phyloP scores from a whole-genome alignment of 78 protist species.

The Ministeria vibrans region DNA sequence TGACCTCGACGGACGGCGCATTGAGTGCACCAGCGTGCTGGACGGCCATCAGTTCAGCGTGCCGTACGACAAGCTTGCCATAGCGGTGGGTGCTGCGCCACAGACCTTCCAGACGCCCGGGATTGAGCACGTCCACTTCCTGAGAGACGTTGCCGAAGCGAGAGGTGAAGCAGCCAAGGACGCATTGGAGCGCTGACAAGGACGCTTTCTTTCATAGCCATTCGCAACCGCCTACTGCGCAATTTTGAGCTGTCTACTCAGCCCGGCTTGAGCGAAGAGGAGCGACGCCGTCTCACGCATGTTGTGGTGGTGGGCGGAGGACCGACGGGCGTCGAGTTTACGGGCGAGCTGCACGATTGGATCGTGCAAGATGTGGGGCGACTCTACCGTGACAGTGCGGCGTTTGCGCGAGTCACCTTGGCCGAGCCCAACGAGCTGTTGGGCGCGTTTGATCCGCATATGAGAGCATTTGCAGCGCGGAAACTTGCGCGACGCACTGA shows the following conservation, averaged over 20 bases:
- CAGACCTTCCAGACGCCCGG: constrained; percentile 65
- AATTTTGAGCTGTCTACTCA: constrained; percentile 37
- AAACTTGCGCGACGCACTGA: not conserved
- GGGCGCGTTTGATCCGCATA: not conserved
- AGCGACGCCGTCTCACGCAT: not conserved
- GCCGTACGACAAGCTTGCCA: constrained; percentile 59
- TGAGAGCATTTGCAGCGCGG: not conserved
- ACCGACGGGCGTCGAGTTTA: constrained; percentile 68
- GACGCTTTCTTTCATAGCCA: not conserved
- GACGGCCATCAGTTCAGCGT: constrained; percentile 18
- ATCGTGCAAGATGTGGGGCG: not conserved
- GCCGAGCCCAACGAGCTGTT: constrained; percentile 9
- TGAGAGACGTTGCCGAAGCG: constrained; percentile 53
- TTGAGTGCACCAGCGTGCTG: not conserved
- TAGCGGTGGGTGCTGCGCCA: constrained; percentile 64
- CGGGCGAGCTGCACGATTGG: constrained; percentile 69
- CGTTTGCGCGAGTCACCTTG: not conserved
- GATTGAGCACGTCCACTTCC: constrained; percentile 58
- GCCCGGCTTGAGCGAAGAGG: not conserved
- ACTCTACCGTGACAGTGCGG: not conserved
- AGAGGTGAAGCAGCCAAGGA: too few species aligned
- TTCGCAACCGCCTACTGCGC: constrained; percentile 28
- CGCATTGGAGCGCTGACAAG: too few species aligned
- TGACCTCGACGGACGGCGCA: not conserved
- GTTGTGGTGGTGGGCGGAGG: constrained; percentile 70